Evolutionary conservation across 176 grass and related monocot genomes (phyloP).

Genomic region (Phoenix dactylifera): DNA sequence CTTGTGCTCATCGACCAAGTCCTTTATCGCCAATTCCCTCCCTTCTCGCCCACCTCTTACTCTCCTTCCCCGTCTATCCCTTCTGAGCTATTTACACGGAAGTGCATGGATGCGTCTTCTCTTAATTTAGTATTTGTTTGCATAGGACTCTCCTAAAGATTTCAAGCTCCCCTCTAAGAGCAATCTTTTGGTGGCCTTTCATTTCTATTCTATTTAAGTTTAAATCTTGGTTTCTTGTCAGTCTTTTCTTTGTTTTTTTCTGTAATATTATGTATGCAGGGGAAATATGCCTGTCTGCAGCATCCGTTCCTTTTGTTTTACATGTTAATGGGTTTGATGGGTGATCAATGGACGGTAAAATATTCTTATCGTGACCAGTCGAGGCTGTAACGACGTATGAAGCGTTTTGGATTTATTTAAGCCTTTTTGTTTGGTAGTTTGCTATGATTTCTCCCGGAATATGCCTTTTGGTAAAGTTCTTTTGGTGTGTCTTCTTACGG

Average conservation of each 20-base stretch:
- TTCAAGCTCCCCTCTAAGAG: too few relatives aligned
- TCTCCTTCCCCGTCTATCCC: constrained; percentile 33
- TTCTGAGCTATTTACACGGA: constrained; percentile 36
- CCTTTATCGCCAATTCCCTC: neutral
- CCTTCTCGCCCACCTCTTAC: neutral
- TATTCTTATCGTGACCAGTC: constrained; percentile 10
- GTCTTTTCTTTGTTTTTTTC: neutral
- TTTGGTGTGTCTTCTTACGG: too few relatives aligned
- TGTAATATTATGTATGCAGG: neutral
- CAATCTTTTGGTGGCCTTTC: too few relatives aligned
- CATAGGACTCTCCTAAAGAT: too few relatives aligned
- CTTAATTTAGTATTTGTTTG: too few relatives aligned
- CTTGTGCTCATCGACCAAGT: accelerated
- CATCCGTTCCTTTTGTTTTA: too few relatives aligned
- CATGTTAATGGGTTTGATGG: neutral
- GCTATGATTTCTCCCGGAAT: neutral
- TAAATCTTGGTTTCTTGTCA: neutral
- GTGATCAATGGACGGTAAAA: neutral
- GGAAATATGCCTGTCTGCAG: too few relatives aligned
- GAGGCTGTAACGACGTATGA: neutral
- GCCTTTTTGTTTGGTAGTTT: constrained; percentile 4
- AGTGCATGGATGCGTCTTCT: neutral
- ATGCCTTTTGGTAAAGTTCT: constrained; percentile 2
- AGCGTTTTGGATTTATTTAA: neutral
- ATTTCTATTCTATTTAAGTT: neutral